A percentile compares a stretch with the other conserved stretches of the same genome.
These are phyloP conservation scores for Penicillium sp. DNA, from an alignment of 2,329 filamentous ascomycete genomes.

Conservation along the genomic window DNA sequence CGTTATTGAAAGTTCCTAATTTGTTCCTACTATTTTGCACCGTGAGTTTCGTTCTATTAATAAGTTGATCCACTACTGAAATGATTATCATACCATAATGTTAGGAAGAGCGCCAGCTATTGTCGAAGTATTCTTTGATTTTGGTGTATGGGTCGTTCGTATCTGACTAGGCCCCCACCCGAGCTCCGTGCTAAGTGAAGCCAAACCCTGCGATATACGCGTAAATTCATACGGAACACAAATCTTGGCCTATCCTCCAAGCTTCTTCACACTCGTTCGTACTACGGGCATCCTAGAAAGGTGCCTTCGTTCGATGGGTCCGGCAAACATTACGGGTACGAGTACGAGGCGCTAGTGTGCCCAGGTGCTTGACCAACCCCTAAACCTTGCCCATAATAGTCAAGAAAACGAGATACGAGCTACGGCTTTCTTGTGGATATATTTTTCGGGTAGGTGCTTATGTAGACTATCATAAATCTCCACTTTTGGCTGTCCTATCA, in stretches of 20 bases:
- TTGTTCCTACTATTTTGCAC: background rate
- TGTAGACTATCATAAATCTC: background rate
- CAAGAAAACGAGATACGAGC: background rate
- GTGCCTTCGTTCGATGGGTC: background rate
- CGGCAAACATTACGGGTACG: background rate
- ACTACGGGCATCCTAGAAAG: background rate
- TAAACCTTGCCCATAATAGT: background rate
- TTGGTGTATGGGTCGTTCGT: background rate
- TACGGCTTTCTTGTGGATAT: background rate
- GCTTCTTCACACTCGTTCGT: too few species aligned
- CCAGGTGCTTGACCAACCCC: background rate
- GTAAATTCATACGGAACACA: too few species aligned
- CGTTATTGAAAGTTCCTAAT: background rate
- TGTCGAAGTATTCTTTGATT: background rate
- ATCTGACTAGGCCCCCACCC: background rate
- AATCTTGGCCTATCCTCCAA: too few species aligned
- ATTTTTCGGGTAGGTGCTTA: too few species aligned
- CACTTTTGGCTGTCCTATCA: background rate
- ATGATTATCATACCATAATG: background rate
- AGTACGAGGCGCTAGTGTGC: conserved; percentile 1
- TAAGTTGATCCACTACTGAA: background rate
- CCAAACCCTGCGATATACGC: too few species aligned
- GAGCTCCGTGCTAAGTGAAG: too few species aligned
- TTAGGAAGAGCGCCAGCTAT: background rate
- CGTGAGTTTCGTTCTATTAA: background rate